A percentile compares a stretch with the other conserved stretches of the same genome.
phyloP scores from a whole-genome alignment of 495 filamentous ascomycete species.

The Xylaria castorea region DNA sequence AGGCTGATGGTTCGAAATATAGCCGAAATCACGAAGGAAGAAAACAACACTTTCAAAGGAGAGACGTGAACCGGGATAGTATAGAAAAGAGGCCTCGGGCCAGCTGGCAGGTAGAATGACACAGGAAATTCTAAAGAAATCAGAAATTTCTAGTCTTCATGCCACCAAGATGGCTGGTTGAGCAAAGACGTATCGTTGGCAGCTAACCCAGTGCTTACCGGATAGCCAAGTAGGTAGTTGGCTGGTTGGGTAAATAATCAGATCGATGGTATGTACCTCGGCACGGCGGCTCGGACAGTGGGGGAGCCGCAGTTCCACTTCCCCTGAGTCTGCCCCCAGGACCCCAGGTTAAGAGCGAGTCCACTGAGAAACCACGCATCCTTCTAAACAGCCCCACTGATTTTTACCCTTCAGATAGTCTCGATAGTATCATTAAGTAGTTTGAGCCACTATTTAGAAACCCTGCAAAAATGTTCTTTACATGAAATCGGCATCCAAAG shows the following conservation, averaged over 20 bases:
- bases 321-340: slow-evolving; percentile 11
- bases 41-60: background rate
- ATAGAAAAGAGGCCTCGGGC: slow-evolving; percentile 2
- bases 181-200: background rate
- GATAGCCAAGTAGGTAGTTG: background rate
- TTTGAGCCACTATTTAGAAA: too few species aligned
- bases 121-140: background rate
- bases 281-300: slow-evolving; percentile 5
- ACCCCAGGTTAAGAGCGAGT: background rate
- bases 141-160: slow-evolving; percentile 3
- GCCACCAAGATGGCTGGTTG: background rate
- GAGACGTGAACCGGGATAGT: background rate
- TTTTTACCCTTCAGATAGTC: too few species aligned
- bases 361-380: too few species aligned
- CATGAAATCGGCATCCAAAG: too few species aligned
- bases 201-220: slow-evolving; percentile 3
- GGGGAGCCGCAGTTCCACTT: background rate
- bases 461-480: too few species aligned
- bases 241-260: slow-evolving; percentile 21
- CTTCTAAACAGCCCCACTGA: too few species aligned
- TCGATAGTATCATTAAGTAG: too few species aligned
- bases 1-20: background rate
- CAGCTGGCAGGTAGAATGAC: background rate
- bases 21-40: background rate
- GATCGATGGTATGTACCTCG: slow-evolving; percentile 13